phyloP scores from a whole-genome alignment of 2,329 filamentous ascomycete species.

The Curvularia lunata region DNA sequence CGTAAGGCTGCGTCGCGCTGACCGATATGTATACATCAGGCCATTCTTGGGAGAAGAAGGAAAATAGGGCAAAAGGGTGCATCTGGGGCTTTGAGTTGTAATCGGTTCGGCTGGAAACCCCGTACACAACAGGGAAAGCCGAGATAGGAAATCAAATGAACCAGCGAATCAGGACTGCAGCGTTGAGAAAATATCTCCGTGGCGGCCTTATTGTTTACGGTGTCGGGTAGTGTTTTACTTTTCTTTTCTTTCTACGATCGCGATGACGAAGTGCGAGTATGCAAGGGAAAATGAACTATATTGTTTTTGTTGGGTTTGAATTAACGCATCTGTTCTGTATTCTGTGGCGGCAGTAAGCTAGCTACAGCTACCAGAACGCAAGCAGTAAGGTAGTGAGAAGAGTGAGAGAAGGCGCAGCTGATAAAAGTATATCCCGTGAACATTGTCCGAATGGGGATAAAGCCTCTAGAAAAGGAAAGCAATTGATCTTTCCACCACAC shows the following conservation, averaged over 20 bases:
- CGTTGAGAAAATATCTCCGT: background rate
- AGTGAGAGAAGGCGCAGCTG: background rate
- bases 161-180: background rate
- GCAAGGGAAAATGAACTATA: background rate
- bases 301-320: background rate
- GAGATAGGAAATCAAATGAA: background rate
- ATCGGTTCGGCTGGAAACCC: background rate
- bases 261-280: background rate
- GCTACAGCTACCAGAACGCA: background rate
- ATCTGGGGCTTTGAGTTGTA: background rate
- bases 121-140: background rate
- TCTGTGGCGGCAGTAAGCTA: background rate
- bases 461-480: background rate
- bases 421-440: background rate
- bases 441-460: background rate
- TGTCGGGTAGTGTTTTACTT: background rate
- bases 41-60: background rate
- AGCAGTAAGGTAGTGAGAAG: background rate
- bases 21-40: background rate
- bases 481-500: background rate
- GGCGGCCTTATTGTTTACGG: background rate
- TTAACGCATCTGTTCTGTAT: background rate
- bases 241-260: background rate
- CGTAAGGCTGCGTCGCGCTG: background rate
- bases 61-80: background rate